These are phyloP conservation scores for Pythium folliculosum DNA, from an alignment of 352 stramenopile genomes.

Conservation along the genomic window DNA sequence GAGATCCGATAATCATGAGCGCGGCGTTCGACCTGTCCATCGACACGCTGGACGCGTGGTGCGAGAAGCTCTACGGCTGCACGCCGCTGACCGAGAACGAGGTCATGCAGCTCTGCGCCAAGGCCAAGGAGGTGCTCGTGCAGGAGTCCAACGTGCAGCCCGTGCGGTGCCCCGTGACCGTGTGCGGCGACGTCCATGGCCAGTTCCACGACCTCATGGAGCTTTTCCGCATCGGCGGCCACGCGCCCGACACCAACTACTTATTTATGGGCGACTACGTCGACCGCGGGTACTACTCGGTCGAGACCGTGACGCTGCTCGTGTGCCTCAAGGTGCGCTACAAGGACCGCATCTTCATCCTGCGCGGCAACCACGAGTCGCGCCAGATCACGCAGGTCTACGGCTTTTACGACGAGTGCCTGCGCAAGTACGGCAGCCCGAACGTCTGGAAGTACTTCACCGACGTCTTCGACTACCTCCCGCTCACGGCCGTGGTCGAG, in stretches of 20 bases:
- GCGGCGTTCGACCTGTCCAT: constrained; percentile 82
- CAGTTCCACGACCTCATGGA: constrained; percentile 75
- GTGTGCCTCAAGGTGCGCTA: constrained; percentile 95
- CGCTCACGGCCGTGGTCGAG: constrained; percentile 94
- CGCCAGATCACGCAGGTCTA: constrained; percentile 97
- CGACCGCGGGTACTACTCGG: constrained; percentile 98
- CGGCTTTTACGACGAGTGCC: constrained; percentile 98
- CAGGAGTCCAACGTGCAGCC: constrained; percentile 98
- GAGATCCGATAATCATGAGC: constrained; percentile 50
- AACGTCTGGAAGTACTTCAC: constrained; percentile 81
- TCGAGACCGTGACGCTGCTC: constrained; percentile 91
- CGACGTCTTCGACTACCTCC: constrained; percentile 95
- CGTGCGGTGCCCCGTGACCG: constrained; percentile 96
- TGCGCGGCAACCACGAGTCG: constrained; percentile 95
- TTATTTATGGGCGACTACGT: constrained; percentile 99
- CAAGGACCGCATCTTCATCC: constrained; percentile 89
- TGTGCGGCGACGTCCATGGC: constrained; percentile 85
- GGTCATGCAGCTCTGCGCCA: constrained; percentile 94
- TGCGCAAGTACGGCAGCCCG: constrained; percentile 97
- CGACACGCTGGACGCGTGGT: constrained; percentile 93
- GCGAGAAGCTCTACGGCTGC: constrained; percentile 93
- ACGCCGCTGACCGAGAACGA: constrained; percentile 95
- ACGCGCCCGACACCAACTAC: constrained; percentile 95
- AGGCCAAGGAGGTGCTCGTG: constrained; percentile 95
- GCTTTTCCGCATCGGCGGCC: constrained; percentile 81